These are phyloP conservation scores for Debaryomyces robertsiae DNA, from an alignment of 1,139 yeast genomes.

Conservation along the genomic window DNA sequence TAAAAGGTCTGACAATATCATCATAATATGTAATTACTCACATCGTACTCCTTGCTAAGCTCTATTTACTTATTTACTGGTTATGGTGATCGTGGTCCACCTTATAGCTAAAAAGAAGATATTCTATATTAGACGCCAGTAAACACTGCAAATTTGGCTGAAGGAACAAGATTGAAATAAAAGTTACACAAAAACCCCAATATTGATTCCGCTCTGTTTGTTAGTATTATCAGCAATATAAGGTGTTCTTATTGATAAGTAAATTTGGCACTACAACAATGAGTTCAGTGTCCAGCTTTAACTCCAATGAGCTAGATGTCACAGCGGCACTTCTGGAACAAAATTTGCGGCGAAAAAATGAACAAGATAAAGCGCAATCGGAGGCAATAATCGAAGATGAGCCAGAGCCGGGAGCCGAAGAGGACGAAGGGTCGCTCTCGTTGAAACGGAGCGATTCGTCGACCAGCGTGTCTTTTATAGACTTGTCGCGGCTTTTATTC, in stretches of 20 bases:
- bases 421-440: neutral
- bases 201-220: neutral
- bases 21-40: no score
- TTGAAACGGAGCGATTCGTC: slow-evolving; percentile 33
- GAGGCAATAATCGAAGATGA: slow-evolving; percentile 5
- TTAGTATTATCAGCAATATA: neutral
- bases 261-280: slow-evolving; percentile 2
- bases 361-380: slow-evolving; percentile 5
- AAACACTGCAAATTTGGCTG: no score
- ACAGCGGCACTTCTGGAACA: slow-evolving; percentile 7
- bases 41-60: no score
- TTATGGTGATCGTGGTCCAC: no score
- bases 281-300: slow-evolving; percentile 3
- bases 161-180: no score
- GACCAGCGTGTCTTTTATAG: slow-evolving; percentile 39
- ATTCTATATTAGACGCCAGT: neutral
- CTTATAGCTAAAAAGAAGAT: neutral
- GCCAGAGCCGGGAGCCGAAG: neutral
- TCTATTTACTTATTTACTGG: no score
- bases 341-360: slow-evolving; percentile 10
- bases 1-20: no score
- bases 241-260: neutral
- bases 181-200: slow-evolving; percentile 6
- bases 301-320: slow-evolving; percentile 2
- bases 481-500: slow-evolving; percentile 39